Percentiles rank a stretch among this genome's conserved stretches.
phyloP scores from a whole-genome alignment of 768 basidiomycete species.

The Hydnomerulius pinastri region DNA sequence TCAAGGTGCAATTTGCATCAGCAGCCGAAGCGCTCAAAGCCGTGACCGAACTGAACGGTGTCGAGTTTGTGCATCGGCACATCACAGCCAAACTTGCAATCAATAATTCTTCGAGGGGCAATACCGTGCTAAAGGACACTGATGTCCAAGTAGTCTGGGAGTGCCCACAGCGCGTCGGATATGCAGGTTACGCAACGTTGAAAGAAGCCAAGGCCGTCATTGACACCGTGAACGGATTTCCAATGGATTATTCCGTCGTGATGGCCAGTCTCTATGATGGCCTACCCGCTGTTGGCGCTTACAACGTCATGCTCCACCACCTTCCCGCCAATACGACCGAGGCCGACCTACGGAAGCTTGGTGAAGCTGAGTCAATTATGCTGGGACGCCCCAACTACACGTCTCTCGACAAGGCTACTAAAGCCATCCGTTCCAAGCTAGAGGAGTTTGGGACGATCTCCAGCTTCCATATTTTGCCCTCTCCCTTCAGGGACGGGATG shows the following conservation, averaged over 20 bases:
- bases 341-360: constrained; percentile 47
- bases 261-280: constrained; percentile 55
- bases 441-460: constrained; percentile 39
- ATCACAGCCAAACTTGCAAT: constrained; percentile 51
- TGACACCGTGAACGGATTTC: constrained; percentile 36
- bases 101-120: constrained; percentile 35
- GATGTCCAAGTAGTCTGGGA: constrained; percentile 62
- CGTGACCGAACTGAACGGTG: constrained; percentile 50
- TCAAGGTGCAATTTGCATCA: constrained; percentile 49
- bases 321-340: constrained; percentile 49
- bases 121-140: constrained; percentile 50
- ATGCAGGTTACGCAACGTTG: constrained; percentile 58
- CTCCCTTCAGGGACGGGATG: constrained; percentile 51
- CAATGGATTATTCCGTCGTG: constrained; percentile 43
- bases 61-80: constrained; percentile 35
- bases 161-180: constrained; percentile 56
- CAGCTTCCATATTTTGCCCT: constrained; percentile 47
- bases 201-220: constrained; percentile 55
- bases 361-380: constrained; percentile 50
- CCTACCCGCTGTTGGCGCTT: constrained; percentile 55
- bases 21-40: constrained; percentile 56
- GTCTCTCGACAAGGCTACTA: constrained; percentile 36
- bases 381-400: constrained; percentile 51
- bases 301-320: constrained; percentile 61
- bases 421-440: constrained; percentile 39